Conservation (phyloP, 2,329 filamentous ascomycete genomes). For the Chalara sp. region DNA sequence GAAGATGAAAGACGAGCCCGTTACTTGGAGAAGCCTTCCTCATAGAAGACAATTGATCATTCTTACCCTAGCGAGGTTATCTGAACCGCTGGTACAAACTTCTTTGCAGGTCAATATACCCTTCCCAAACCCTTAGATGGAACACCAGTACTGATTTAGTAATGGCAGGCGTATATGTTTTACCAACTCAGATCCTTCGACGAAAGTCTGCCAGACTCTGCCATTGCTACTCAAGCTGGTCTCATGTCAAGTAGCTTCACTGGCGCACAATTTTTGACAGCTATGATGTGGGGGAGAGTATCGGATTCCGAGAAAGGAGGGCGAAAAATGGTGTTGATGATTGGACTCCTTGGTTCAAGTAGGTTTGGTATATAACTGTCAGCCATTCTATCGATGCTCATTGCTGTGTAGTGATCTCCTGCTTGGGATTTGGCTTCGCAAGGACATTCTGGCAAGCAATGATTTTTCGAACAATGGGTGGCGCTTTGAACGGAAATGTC, state of each 20-base stretch:
- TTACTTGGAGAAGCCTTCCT: conserved; percentile 68
- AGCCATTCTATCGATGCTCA: neutral
- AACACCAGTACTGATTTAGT: neutral
- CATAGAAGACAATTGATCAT: conserved; percentile 71
- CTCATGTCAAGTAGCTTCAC: conserved; percentile 75
- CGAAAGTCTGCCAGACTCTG: conserved; percentile 45
- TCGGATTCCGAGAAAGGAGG: conserved; percentile 58
- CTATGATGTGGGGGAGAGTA: conserved; percentile 73
- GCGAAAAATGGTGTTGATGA: conserved; percentile 71
- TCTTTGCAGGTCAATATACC: conserved; percentile 39
- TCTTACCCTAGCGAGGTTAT: conserved; percentile 70
- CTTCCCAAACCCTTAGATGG: neutral
- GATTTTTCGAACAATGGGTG: conserved; percentile 65
- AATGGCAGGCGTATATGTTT: conserved; percentile 62
- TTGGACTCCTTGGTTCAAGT: conserved; percentile 65
- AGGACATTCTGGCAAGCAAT: conserved; percentile 65
- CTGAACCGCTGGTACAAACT: conserved; percentile 76
- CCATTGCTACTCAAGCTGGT: conserved; percentile 71
- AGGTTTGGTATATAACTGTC: neutral
- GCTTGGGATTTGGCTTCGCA: conserved; percentile 62
- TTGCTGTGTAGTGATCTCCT: conserved; percentile 37
- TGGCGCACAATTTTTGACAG: conserved; percentile 74
- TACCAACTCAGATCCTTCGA: conserved; percentile 81
- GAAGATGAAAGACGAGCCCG: conserved; percentile 22
- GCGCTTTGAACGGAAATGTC: conserved; percentile 68